phyloP scores from a whole-genome alignment of 371 early-diverging fungal species.

The Zancudomyces culisetae region DNA sequence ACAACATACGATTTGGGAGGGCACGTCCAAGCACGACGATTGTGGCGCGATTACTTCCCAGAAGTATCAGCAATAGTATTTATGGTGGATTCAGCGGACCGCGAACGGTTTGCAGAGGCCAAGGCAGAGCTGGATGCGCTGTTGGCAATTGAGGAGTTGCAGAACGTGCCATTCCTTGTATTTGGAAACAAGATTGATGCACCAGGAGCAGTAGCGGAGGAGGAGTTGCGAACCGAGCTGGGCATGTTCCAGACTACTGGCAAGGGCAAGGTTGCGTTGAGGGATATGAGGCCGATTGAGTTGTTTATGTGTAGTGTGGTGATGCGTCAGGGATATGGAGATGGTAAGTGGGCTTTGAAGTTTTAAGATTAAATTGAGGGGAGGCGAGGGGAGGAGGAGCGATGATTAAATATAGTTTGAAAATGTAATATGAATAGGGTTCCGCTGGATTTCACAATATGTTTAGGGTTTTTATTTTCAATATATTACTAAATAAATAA shows the following conservation, averaged over 20 bases:
- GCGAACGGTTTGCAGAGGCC: slow-evolving; percentile 62
- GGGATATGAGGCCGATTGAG: slow-evolving; percentile 87
- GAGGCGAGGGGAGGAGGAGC: no score
- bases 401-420: neutral
- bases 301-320: slow-evolving; percentile 97
- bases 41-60: slow-evolving; percentile 97
- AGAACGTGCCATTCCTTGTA: slow-evolving; percentile 79
- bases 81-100: slow-evolving; percentile 84
- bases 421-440: slow-evolving; percentile 23
- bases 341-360: slow-evolving; percentile 32
- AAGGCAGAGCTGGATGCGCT: slow-evolving; percentile 87
- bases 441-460: slow-evolving; percentile 82
- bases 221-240: slow-evolving; percentile 63
- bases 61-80: slow-evolving; percentile 94
- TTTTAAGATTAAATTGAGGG: neutral
- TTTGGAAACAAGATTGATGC: slow-evolving; percentile 97
- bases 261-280: slow-evolving; percentile 81
- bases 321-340: slow-evolving; percentile 93
- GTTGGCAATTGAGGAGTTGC: slow-evolving; percentile 79
- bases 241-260: slow-evolving; percentile 92
- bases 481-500: no score
- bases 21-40: slow-evolving; percentile 86
- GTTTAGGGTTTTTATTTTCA: no score
- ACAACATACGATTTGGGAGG: slow-evolving; percentile 96
- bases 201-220: slow-evolving; percentile 84